These are phyloP conservation scores for Mucor ambiguus DNA, from an alignment of 371 early-diverging fungal species.

Conservation along the genomic window DNA sequence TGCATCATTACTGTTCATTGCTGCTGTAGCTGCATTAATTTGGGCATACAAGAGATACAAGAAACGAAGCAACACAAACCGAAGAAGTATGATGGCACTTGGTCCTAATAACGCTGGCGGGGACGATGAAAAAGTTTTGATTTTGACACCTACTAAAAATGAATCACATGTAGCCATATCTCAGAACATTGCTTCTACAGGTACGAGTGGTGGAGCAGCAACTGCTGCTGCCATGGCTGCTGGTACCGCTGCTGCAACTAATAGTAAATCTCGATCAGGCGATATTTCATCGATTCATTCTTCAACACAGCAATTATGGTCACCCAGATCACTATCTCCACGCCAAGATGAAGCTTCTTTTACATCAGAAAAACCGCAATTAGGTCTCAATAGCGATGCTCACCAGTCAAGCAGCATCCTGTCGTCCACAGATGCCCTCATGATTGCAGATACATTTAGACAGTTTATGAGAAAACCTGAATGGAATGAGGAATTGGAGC, in stretches of 20 bases:
- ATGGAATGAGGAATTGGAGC: slow-evolving; percentile 46
- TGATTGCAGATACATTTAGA: slow-evolving; percentile 57
- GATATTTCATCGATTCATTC: slow-evolving; percentile 29
- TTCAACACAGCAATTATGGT: slow-evolving; percentile 22
- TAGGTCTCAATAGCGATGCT: slow-evolving; percentile 22
- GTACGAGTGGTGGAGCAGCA: not conserved
- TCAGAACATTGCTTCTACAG: not conserved
- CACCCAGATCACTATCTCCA: slow-evolving; percentile 20
- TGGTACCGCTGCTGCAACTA: not conserved
- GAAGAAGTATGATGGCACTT: slow-evolving; percentile 11
- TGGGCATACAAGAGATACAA: slow-evolving; percentile 31
- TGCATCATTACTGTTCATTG: slow-evolving; percentile 30
- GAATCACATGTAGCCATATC: slow-evolving; percentile 10
- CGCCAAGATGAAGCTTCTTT: slow-evolving; percentile 15
- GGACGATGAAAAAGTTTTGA: slow-evolving; percentile 17
- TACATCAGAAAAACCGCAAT: slow-evolving; percentile 11
- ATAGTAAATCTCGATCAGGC: slow-evolving; percentile 8
- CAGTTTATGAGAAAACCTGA: slow-evolving; percentile 57
- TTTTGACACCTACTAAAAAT: slow-evolving; percentile 11
- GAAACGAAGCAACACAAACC: slow-evolving; percentile 15
- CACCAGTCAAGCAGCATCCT: slow-evolving; percentile 48
- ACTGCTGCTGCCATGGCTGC: not conserved
- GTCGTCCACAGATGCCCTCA: slow-evolving; percentile 50
- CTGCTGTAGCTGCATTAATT: slow-evolving; percentile 27
- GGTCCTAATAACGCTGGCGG: slow-evolving; percentile 5